These are phyloP conservation scores for Kodamaea kakaduensis DNA, from an alignment of 805 yeast species.

Conservation along the genomic window DNA sequence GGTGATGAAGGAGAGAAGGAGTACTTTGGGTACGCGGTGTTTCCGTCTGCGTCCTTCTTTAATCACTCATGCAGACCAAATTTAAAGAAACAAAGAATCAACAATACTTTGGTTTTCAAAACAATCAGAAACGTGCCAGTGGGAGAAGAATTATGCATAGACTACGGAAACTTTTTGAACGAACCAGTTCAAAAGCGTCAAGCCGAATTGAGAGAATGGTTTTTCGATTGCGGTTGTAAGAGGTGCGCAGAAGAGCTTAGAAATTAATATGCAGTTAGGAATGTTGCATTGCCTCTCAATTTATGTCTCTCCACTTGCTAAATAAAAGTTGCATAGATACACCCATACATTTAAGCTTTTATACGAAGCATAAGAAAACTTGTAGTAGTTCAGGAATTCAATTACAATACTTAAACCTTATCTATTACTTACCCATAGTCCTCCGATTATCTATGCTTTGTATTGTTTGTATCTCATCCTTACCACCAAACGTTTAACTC, in stretches of 20 bases:
- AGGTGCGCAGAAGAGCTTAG: conserved; percentile 34
- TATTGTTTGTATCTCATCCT: too few relatives aligned
- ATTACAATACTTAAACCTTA: too few relatives aligned
- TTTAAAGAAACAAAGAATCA: conserved; percentile 41
- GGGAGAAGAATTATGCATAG: conserved; percentile 54
- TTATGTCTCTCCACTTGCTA: too few relatives aligned
- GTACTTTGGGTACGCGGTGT: conserved; percentile 57
- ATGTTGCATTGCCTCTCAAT: too few relatives aligned
- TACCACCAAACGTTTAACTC: too few relatives aligned
- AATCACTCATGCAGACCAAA: conserved; percentile 67
- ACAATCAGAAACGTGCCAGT: conserved; percentile 35
- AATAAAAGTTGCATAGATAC: neutral
- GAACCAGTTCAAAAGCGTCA: conserved; percentile 41
- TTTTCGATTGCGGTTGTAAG: conserved; percentile 52
- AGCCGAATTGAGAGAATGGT: conserved; percentile 48
- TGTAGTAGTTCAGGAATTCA: too few relatives aligned
- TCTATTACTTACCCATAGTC: too few relatives aligned
- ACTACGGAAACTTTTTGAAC: conserved; percentile 51
- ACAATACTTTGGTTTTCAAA: conserved; percentile 39
- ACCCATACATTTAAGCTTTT: neutral
- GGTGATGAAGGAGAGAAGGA: conserved; percentile 41
- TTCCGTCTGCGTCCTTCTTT: conserved; percentile 62
- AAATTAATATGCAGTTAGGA: neutral
- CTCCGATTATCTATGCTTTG: too few relatives aligned
- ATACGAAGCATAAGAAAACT: too few relatives aligned